Evolutionary conservation across 768 basidiomycete species (phyloP).

Genomic region (Leccinum variicolor): DNA sequence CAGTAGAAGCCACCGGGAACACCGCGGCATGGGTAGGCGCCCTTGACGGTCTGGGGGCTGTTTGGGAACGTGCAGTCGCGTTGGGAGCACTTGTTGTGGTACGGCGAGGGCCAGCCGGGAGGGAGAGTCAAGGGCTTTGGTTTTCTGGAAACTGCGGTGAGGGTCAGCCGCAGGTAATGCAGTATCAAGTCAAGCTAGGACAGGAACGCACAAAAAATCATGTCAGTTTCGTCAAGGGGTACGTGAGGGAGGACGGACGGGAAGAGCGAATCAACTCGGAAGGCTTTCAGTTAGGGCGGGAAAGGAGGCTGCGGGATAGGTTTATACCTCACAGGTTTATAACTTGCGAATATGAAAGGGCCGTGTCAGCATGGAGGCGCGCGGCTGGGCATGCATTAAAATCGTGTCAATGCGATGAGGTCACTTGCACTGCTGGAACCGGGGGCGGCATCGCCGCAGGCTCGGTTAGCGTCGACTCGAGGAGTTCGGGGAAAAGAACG

Average conservation of each 20-base stretch:
- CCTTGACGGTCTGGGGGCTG: conserved; percentile 27
- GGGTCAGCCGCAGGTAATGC: not conserved
- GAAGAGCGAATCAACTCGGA: not conserved
- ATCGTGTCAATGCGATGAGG: conserved; percentile 32
- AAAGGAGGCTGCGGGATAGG: not conserved
- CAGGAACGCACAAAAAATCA: not conserved
- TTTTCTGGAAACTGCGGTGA: conserved; percentile 26
- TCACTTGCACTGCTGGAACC: conserved; percentile 17
- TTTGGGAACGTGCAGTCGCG: conserved; percentile 33
- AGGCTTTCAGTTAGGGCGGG: not conserved
- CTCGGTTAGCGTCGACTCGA: conserved; percentile 11
- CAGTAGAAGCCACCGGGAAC: conserved; percentile 34
- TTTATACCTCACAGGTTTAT: conserved; percentile 26
- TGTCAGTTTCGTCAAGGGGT: not conserved
- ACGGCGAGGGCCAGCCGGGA: conserved; percentile 34
- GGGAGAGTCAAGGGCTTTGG: conserved; percentile 28
- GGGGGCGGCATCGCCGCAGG: conserved; percentile 18
- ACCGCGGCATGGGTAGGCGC: conserved; percentile 32
- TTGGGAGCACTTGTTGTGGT: conserved; percentile 36
- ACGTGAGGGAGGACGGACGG: not conserved
- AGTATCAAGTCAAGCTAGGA: not conserved
- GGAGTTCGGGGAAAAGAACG: conserved; percentile 9
- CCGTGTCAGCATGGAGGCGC: conserved; percentile 13
- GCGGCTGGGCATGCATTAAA: conserved; percentile 28
- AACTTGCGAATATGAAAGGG: conserved; percentile 13